Conservation (phyloP, 305 asterid genomes). For the Rubia tinctorum region DNA sequence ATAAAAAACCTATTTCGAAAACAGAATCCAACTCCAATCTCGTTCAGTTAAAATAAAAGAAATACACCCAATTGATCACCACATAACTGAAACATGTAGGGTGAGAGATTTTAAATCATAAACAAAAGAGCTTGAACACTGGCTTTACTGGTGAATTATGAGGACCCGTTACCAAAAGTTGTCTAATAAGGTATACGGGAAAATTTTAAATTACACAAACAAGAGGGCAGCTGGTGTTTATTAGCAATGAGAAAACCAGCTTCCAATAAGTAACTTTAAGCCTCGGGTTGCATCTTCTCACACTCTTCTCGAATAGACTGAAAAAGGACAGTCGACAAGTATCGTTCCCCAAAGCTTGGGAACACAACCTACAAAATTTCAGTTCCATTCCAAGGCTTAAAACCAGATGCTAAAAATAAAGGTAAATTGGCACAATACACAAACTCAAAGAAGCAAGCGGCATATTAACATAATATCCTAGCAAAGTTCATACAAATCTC, state of each 20-base stretch:
- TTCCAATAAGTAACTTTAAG: slow-evolving; percentile 24
- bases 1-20: no score
- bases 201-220: not conserved
- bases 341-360: slow-evolving; percentile 95
- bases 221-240: not conserved
- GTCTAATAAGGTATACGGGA: slow-evolving; percentile 3
- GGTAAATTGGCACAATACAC: not conserved
- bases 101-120: not conserved
- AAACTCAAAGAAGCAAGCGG: not conserved
- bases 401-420: not conserved
- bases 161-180: not conserved
- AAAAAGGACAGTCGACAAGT: slow-evolving; percentile 80
- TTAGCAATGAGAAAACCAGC: not conserved
- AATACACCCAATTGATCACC: not conserved
- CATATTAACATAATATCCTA: not conserved
- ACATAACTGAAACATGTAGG: not conserved
- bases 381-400: slow-evolving; percentile 10
- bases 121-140: not conserved
- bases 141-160: not conserved
- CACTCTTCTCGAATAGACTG: slow-evolving; percentile 92
- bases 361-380: slow-evolving; percentile 63
- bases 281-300: slow-evolving; percentile 77
- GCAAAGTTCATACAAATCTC: not conserved
- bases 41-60: not conserved
- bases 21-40: no score